Conservation (phyloP, 768 basidiomycete genomes). For the Kwoniella heveanensis region DNA sequence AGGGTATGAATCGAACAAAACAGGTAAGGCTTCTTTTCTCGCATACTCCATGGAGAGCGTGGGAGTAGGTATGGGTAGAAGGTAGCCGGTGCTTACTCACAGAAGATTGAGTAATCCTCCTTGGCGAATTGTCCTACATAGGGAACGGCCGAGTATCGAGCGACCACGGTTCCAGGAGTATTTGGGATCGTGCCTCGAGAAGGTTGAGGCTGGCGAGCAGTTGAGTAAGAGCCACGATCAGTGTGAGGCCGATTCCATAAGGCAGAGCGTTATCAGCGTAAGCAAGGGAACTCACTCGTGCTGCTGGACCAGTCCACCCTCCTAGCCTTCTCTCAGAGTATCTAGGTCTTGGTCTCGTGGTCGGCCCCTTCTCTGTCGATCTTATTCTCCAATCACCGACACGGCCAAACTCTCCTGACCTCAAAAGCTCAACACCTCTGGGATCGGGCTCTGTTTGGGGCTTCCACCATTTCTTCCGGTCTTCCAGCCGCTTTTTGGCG, state of each 20-base stretch:
- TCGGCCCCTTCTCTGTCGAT: not conserved
- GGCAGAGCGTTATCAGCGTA: too few relatives aligned
- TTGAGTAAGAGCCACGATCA: not conserved
- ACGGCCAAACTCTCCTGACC: conserved; percentile 49
- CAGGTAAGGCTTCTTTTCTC: not conserved
- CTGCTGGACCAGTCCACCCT: conserved; percentile 8
- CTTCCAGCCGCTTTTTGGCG: conserved; percentile 8
- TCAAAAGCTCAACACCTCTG: conserved; percentile 33
- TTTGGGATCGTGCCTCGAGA: conserved; percentile 36
- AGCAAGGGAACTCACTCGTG: conserved; percentile 3
- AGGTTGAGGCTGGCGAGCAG: not conserved
- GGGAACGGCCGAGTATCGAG: conserved; percentile 48
- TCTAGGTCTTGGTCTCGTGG: conserved; percentile 7
- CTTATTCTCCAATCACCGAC: conserved; percentile 38
- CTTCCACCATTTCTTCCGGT: conserved; percentile 42
- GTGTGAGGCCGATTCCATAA: not conserved
- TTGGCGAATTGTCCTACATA: conserved; percentile 55
- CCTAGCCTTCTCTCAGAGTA: not conserved
- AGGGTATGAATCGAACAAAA: conserved; percentile 29
- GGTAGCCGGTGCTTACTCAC: conserved; percentile 29
- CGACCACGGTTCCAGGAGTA: conserved; percentile 52
- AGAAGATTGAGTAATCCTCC: conserved; percentile 49
- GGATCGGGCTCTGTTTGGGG: conserved; percentile 40
- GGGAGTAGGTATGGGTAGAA: not conserved
- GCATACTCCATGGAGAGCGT: too few relatives aligned